Evolutionary conservation across 202 grass and related monocot species (phyloP), one percentile per base, ranked within the genome.

Genomic region (Cymbopogon flexuosus): DNA sequence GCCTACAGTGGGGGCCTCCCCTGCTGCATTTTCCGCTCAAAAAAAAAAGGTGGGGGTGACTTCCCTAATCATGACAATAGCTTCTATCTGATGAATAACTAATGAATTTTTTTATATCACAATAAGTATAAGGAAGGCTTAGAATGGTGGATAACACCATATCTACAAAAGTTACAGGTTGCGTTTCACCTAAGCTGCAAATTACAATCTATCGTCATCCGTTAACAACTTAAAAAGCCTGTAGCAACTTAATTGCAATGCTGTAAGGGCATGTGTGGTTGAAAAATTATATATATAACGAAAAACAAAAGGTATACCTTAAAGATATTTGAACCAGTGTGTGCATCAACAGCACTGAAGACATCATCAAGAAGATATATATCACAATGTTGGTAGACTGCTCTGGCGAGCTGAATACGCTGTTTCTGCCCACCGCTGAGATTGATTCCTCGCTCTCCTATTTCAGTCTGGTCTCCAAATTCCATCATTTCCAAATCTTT

Each of bases 321-420:
- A 21, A 90, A 93, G 46, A 93, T 88, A 35, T 72, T 80, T 0
- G 88, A 91, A 68, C 91, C 91, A 51, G 88, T 93, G 27, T 93
- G 91, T 30, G 88, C 88, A 89, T 93, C 91, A 68, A 93, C 88
- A 46, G 91, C 91, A 75, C 91, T 91, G 15, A 93, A 93, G 49
- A 88, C 72, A 76, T 93, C 91, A 49, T 93, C 91, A 72, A 93
- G 88, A 35, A 90, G 81, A 82, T 93, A 93, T 71, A 90, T 87
- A 21, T 91, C 88, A 10, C 62, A 83, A 40, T 93, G 85, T 54
- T 91, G 88, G 61, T 93, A 93, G 73, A 91, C 77, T 66, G 91
- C 88, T 68, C 91, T 80, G 15, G 88, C 91, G 2, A 93, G 88
- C 81, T 91, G 91, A 41, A 93, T 81, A 30, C 87, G 84, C 22